Evolutionary conservation across 176 grass and related monocot species (phyloP).

Genomic region (Raddia guianensis): DNA sequence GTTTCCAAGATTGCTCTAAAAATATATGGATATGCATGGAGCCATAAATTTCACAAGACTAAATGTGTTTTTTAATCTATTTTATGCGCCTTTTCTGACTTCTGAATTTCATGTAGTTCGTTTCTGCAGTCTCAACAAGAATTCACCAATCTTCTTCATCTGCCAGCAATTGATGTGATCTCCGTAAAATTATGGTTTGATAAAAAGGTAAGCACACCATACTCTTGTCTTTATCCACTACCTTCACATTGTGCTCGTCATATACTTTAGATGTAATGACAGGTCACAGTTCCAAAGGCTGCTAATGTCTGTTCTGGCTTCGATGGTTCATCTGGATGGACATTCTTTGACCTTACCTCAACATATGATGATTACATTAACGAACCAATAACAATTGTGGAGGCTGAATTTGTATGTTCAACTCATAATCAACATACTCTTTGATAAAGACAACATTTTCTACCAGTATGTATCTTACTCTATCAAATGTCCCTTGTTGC

Average conservation of each 20-base stretch:
- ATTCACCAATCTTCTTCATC: constrained; percentile 69
- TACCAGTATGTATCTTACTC: constrained; percentile 32
- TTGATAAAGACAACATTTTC: not conserved
- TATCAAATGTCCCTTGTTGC: too few species aligned
- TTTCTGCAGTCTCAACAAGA: constrained; percentile 63
- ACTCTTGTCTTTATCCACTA: not conserved
- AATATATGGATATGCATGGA: not conserved
- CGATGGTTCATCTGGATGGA: constrained; percentile 75
- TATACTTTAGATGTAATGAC: constrained; percentile 32
- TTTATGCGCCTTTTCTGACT: constrained; percentile 31
- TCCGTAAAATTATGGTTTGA: constrained; percentile 86
- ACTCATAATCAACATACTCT: constrained; percentile 27
- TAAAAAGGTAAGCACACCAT: constrained; percentile 59
- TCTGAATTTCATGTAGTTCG: constrained; percentile 53
- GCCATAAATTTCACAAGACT: constrained; percentile 11
- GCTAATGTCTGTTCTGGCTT: constrained; percentile 74
- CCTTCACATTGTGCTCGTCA: not conserved
- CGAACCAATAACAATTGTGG: constrained; percentile 65
- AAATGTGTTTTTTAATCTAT: constrained; percentile 2
- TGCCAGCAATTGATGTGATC: constrained; percentile 61
- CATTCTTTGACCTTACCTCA: constrained; percentile 78
- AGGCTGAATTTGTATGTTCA: constrained; percentile 80
- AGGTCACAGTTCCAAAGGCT: constrained; percentile 73
- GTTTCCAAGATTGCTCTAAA: constrained; percentile 4
- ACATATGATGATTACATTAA: constrained; percentile 74